Evolutionary conservation across 306 rosid species (phyloP), one percentile per base, ranked within the genome.

Genomic region (Dryas octopetala): DNA sequence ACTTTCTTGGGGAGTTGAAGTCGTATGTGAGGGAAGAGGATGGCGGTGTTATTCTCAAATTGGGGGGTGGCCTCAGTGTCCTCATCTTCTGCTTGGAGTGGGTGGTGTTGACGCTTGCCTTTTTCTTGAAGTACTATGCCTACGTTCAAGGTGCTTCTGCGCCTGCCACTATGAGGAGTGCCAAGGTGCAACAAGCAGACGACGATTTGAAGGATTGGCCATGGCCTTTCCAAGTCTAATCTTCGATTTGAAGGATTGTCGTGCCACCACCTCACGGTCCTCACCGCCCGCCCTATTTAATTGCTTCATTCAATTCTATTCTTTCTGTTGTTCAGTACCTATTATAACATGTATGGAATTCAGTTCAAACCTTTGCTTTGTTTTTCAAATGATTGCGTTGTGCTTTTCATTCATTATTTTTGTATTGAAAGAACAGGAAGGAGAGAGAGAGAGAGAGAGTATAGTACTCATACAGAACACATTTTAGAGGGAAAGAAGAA

Each of bases 121-220:
- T 91, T 43, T 89, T 87, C 90, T 84, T 93, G 78, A 93, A 88
- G 86, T 91, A 91, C 57, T 89, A 89, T 62, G 87, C 89, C 26
- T 86, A 73, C 46, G 89, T 88, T 54, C 88, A 91, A 52, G 88
- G 77, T 14, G 53, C 65, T 1, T 51, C 12, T 47, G 82, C 53
- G 40, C 76, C 58, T 58, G 9, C 74, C 55, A 74, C 81, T 48
- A 71, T 79, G 83, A 86, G 87, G 79, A 91, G 91, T 81, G 70
- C 86, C 15, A 91, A 86, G 85, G 97, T 89, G 74, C 93, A 86
- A 75, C 89, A 89, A 28, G 38, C 38, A 32, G 96, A 91, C 10
- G 93, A 88, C 62, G 93, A 91, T 66, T 58, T 91, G 82, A 91
- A 91, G 91, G 97, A 91, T 66, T 89, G 97, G 97, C 96, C 97